A percentile compares a stretch with the other conserved stretches of the same genome.
These are phyloP conservation scores for Stagonosporopsis vannaccii DNA, from an alignment of 2,329 filamentous ascomycete genomes.

Conservation along the genomic window DNA sequence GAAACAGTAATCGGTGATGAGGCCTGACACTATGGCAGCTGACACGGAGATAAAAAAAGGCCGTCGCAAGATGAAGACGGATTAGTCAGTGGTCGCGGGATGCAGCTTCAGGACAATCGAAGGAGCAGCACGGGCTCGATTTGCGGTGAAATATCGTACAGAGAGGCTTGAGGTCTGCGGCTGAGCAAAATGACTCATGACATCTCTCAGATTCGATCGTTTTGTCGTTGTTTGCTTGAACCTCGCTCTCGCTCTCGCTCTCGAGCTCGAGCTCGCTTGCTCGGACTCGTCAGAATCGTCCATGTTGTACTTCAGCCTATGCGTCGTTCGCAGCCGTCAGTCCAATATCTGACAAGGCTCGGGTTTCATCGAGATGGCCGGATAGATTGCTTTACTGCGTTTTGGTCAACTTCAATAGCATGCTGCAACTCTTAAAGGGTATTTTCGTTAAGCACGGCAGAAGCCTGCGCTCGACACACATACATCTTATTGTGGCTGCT, in stretches of 20 bases:
- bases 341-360: background rate
- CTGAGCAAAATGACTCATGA: background rate
- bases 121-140: background rate
- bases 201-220: background rate
- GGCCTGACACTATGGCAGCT: background rate
- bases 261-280: background rate
- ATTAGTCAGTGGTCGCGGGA: background rate
- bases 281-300: background rate
- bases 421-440: background rate
- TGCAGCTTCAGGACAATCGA: background rate
- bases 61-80: background rate
- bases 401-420: background rate
- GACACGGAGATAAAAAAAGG: background rate
- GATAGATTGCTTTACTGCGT: background rate
- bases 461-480: background rate
- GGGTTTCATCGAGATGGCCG: background rate
- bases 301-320: background rate
- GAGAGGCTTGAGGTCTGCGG: background rate
- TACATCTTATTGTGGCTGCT: background rate
- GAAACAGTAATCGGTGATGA: background rate
- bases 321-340: background rate
- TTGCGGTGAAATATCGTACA: background rate
- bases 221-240: background rate
- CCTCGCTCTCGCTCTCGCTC: background rate
- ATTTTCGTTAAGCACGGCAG: background rate